Percentiles rank a stretch among this genome's conserved stretches.
phyloP scores from a whole-genome alignment of 306 rosid species.

The Cyamopsis tetragonoloba region DNA sequence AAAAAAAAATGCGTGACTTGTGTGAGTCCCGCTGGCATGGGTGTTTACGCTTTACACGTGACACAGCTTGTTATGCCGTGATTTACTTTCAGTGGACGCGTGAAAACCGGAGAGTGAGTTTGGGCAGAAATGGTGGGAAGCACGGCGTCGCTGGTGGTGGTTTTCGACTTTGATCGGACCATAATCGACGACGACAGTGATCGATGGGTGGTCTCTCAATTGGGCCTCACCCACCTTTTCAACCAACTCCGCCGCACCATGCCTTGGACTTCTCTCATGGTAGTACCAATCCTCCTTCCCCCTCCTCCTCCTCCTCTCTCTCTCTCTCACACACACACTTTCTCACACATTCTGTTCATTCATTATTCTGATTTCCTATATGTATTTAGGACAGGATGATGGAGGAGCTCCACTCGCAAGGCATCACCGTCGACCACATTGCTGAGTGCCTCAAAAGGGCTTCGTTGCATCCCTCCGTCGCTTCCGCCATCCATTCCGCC shows the following conservation, averaged over 20 bases:
- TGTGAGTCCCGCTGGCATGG: too few species aligned
- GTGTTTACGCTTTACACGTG: too few species aligned
- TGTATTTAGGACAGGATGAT: conserved; percentile 49
- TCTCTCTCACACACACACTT: not conserved
- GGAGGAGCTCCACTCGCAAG: conserved; percentile 64
- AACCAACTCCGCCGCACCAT: conserved; percentile 47
- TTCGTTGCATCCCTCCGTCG: conserved; percentile 46
- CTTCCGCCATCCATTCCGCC: conserved; percentile 64
- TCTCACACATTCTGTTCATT: too few species aligned
- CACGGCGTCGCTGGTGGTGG: conserved; percentile 14
- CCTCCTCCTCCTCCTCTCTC: not conserved
- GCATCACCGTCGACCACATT: conserved; percentile 41
- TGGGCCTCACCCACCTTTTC: conserved; percentile 61
- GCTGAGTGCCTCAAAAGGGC: conserved; percentile 50
- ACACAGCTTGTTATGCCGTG: too few species aligned
- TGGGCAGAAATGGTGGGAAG: not conserved
- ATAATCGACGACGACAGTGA: conserved; percentile 85
- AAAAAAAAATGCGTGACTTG: too few species aligned
- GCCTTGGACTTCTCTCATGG: conserved; percentile 86
- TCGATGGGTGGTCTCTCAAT: conserved; percentile 51
- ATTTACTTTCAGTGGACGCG: too few species aligned
- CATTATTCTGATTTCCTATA: not conserved
- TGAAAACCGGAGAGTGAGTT: too few species aligned
- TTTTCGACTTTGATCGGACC: conserved; percentile 77
- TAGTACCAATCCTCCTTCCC: not conserved